Percentiles rank a stretch among this genome's conserved stretches.
Conservation (phyloP, 345 rosid genomes). For the Euphorbia peplus region DNA sequence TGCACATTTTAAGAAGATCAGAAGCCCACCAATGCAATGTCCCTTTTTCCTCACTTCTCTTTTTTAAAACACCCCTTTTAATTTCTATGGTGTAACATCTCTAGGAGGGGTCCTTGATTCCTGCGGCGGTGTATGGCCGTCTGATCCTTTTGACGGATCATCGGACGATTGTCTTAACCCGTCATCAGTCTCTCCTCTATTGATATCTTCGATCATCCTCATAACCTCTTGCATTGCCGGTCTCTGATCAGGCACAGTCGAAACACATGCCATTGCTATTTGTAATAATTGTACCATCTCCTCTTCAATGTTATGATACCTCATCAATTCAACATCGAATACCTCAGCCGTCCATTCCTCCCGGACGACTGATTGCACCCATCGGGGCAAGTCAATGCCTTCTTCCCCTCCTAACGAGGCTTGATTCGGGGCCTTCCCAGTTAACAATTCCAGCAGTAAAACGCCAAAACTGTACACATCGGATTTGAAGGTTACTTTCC, state of each 20-base stretch:
- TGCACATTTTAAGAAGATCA: constrained; percentile 13
- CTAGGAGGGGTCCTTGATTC: constrained; percentile 69
- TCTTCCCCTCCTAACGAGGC: constrained; percentile 95
- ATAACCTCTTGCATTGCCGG: constrained; percentile 80
- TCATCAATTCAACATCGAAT: constrained; percentile 86
- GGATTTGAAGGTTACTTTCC: constrained; percentile 71
- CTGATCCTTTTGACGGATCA: constrained; percentile 94
- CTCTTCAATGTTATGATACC: constrained; percentile 86
- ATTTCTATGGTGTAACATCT: constrained; percentile 46
- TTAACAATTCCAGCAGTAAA: constrained; percentile 69
- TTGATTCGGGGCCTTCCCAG: constrained; percentile 94
- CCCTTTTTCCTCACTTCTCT: background rate
- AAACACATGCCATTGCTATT: constrained; percentile 90
- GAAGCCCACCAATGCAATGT: background rate
- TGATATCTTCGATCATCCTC: constrained; percentile 91
- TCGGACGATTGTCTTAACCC: constrained; percentile 89
- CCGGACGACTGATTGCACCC: constrained; percentile 96
- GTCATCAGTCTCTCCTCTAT: constrained; percentile 68
- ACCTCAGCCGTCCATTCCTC: constrained; percentile 99
- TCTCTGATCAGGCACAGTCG: constrained; percentile 83
- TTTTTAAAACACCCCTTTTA: too few relatives aligned
- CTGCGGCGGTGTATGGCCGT: constrained; percentile 76
- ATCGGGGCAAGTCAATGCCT: constrained; percentile 90
- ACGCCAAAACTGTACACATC: constrained; percentile 98
- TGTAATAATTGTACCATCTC: constrained; percentile 98